phyloP scores from a whole-genome alignment of 139 green algal genomes.

The Asterochloris sp. region DNA sequence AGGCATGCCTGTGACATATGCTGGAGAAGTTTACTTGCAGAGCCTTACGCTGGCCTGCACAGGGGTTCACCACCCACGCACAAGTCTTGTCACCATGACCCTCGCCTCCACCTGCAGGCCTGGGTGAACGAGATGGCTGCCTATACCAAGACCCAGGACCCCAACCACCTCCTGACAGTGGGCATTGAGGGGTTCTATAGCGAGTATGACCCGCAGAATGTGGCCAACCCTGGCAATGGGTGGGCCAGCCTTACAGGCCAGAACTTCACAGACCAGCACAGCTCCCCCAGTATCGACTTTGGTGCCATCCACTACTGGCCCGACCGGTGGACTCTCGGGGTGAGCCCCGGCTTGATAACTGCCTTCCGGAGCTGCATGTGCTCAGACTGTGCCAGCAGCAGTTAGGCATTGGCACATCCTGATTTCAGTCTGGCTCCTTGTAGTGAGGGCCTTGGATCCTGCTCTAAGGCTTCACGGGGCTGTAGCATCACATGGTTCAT shows the following conservation, averaged over 20 bases:
- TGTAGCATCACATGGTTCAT: too few species aligned
- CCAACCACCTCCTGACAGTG: constrained; percentile 56
- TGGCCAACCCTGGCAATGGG: constrained; percentile 34
- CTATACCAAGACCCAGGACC: constrained; percentile 36
- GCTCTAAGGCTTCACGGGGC: too few species aligned
- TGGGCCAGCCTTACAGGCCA: constrained; percentile 64
- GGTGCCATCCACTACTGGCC: constrained; percentile 68
- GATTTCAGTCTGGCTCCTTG: too few species aligned
- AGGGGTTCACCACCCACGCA: too few species aligned
- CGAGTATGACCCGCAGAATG: not conserved
- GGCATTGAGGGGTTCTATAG: constrained; percentile 42
- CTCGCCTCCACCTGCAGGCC: constrained; percentile 27
- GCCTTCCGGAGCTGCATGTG: too few species aligned
- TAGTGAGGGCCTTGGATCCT: too few species aligned
- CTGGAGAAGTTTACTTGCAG: too few species aligned
- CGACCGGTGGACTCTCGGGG: constrained; percentile 49
- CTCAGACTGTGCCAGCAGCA: too few species aligned
- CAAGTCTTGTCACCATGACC: too few species aligned
- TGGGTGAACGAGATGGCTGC: constrained; percentile 33
- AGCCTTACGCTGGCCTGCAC: too few species aligned
- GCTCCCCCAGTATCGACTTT: constrained; percentile 66
- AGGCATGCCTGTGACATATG: too few species aligned
- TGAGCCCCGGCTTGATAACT: not conserved
- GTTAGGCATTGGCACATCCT: too few species aligned
- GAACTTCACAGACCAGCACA: constrained; percentile 70